These are phyloP conservation scores for Ascosphaera apis DNA, from an alignment of 2,329 filamentous ascomycete species.

Conservation along the genomic window DNA sequence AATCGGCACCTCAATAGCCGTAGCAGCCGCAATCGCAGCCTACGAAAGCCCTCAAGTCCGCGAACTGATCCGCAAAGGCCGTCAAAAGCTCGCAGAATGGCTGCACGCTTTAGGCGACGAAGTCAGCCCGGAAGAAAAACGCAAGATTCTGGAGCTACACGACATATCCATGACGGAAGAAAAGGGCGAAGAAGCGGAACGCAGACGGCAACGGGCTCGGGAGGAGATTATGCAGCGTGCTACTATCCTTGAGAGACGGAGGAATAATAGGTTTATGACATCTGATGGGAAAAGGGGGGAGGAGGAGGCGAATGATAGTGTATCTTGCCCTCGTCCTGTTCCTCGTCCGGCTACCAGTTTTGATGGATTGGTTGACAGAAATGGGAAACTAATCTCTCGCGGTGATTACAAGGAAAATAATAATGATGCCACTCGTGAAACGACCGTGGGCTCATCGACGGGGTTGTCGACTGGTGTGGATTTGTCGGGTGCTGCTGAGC, in stretches of 20 bases:
- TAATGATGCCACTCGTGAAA: too few species aligned
- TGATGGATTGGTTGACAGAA: slow-evolving; percentile 22
- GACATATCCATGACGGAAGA: slow-evolving; percentile 28
- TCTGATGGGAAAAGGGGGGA: not conserved
- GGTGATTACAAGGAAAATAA: not conserved
- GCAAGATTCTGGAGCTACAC: slow-evolving; percentile 8
- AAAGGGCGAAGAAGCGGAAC: slow-evolving; percentile 19
- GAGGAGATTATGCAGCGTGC: slow-evolving; percentile 23
- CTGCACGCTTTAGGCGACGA: slow-evolving; percentile 37
- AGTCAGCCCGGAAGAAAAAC: slow-evolving; percentile 24
- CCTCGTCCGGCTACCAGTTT: slow-evolving; percentile 14
- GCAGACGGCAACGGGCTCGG: slow-evolving; percentile 20
- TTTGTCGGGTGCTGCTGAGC: too few species aligned
- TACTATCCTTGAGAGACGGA: slow-evolving; percentile 16
- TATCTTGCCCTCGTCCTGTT: slow-evolving; percentile 4
- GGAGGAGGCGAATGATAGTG: not conserved
- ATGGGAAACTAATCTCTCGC: slow-evolving; percentile 14
- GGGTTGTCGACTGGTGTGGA: too few species aligned
- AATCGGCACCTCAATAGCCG: slow-evolving; percentile 35
- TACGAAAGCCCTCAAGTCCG: slow-evolving; percentile 41
- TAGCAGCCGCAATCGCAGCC: slow-evolving; percentile 38
- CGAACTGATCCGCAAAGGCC: slow-evolving; percentile 37
- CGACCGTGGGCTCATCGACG: too few species aligned
- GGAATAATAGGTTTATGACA: slow-evolving; percentile 8
- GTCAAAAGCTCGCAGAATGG: slow-evolving; percentile 36